A percentile compares a stretch with the other conserved stretches of the same genome.
Evolutionary conservation across 768 basidiomycete genomes (phyloP).

Genomic region (Mycena indigotica): DNA sequence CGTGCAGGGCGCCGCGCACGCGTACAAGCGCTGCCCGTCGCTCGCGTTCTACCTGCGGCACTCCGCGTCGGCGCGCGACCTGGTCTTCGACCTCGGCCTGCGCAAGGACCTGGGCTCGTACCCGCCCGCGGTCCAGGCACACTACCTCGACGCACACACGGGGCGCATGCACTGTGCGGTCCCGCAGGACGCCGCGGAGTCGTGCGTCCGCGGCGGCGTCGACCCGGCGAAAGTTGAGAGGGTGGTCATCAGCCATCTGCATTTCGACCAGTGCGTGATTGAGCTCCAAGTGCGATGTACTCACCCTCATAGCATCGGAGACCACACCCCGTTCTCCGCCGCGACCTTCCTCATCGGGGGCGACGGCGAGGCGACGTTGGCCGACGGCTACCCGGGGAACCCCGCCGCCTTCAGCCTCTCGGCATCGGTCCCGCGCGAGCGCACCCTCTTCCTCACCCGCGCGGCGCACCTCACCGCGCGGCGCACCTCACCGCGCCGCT

Average conservation of each 20-base stretch:
- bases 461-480: conserved; percentile 37
- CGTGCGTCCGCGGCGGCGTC: conserved; percentile 52
- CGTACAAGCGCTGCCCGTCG: background rate
- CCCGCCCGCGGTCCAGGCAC: background rate
- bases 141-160: background rate
- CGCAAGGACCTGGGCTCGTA: background rate
- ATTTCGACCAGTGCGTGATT: conserved; percentile 49
- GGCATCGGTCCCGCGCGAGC: conserved; percentile 39
- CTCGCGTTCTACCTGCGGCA: background rate
- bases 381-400: conserved; percentile 44
- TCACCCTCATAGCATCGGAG: conserved; percentile 41
- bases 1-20: background rate
- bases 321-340: conserved; percentile 46
- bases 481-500: too few species aligned
- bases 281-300: too few species aligned
- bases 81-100: background rate
- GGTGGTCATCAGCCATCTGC: conserved; percentile 54
- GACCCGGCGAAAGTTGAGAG: conserved; percentile 44
- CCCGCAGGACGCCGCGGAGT: conserved; percentile 42
- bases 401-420: conserved; percentile 34
- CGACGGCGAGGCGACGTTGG: conserved; percentile 37
- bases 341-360: conserved; percentile 53
- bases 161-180: background rate
- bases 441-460: conserved; percentile 40
- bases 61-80: background rate